Evolutionary conservation across 202 grass and related monocot species (phyloP).

Genomic region (Saccharum hybrid): DNA sequence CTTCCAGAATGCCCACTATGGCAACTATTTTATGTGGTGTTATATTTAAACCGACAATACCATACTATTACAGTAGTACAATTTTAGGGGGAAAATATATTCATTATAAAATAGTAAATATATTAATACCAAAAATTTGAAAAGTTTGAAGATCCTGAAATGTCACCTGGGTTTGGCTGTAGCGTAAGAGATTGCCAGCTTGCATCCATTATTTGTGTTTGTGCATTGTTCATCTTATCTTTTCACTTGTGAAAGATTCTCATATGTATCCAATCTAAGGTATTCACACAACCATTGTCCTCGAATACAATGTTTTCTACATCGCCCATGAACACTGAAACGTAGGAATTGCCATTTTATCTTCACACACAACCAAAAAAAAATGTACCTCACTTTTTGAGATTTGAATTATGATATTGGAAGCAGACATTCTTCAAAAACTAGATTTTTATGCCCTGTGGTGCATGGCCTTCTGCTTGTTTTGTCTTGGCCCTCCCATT

Average conservation of each 20-base stretch:
- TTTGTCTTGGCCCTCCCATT: constrained; percentile 19
- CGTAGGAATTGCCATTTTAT: background rate
- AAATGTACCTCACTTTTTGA: background rate
- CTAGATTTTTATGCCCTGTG: background rate
- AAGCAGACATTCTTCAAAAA: constrained; percentile 5
- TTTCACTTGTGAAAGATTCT: constrained; percentile 15
- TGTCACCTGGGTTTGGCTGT: constrained; percentile 18
- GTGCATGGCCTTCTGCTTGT: constrained; percentile 19
- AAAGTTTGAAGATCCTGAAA: constrained; percentile 11
- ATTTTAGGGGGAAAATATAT: background rate
- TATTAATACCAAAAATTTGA: background rate
- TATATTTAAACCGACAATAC: constrained; percentile 2
- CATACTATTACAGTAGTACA: background rate
- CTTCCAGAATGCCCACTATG: background rate
- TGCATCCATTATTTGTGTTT: background rate
- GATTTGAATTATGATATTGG: constrained; percentile 12
- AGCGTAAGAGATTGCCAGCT: constrained; percentile 13
- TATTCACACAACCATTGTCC: background rate
- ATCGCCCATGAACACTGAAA: background rate
- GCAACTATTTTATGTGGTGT: background rate
- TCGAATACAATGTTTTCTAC: background rate
- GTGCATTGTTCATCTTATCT: constrained; percentile 9
- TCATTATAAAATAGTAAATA: background rate
- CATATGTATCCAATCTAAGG: background rate
- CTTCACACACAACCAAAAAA: background rate